phyloP scores from a whole-genome alignment of 331 rosid species.

The Acacia pycnantha region DNA sequence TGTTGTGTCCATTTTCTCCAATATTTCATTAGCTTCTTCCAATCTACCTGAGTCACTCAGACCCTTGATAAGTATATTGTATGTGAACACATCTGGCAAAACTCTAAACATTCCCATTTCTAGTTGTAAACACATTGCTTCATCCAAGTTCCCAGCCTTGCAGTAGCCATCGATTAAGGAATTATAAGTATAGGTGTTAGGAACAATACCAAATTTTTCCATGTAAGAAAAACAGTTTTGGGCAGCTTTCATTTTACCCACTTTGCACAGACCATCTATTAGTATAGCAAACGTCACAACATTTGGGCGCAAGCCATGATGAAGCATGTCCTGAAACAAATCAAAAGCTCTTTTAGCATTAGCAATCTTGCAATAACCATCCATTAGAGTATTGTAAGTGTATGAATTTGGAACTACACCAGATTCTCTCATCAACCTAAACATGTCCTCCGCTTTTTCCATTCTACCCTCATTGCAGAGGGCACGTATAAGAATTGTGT shows the following conservation, averaged over 20 bases:
- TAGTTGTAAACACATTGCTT: slow-evolving; percentile 39
- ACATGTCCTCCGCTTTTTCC: slow-evolving; percentile 54
- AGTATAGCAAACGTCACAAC: slow-evolving; percentile 58
- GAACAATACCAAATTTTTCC: slow-evolving; percentile 56
- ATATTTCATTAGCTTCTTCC: slow-evolving; percentile 49
- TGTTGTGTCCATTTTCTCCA: slow-evolving; percentile 41
- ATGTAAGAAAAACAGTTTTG: slow-evolving; percentile 44
- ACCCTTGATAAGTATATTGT: slow-evolving; percentile 62
- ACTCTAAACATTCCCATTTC: slow-evolving; percentile 55
- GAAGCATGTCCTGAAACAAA: slow-evolving; percentile 45
- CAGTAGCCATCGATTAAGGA: slow-evolving; percentile 61
- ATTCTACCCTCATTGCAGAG: slow-evolving; percentile 45
- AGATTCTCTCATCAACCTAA: slow-evolving; percentile 43
- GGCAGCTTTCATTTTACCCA: slow-evolving; percentile 46
- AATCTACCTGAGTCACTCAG: slow-evolving; percentile 40
- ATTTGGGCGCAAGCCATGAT: slow-evolving; percentile 48
- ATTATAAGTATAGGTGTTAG: slow-evolving; percentile 56
- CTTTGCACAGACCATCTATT: slow-evolving; percentile 54
- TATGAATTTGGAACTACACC: slow-evolving; percentile 57
- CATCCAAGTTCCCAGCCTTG: slow-evolving; percentile 44
- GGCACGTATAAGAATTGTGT: slow-evolving; percentile 53
- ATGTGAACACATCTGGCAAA: slow-evolving; percentile 55
- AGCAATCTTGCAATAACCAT: slow-evolving; percentile 64
- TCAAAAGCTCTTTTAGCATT: slow-evolving; percentile 41
- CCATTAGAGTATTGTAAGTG: slow-evolving; percentile 61